Conservation (phyloP, 495 filamentous ascomycete species). For the Lasiosphaeria ovina region DNA sequence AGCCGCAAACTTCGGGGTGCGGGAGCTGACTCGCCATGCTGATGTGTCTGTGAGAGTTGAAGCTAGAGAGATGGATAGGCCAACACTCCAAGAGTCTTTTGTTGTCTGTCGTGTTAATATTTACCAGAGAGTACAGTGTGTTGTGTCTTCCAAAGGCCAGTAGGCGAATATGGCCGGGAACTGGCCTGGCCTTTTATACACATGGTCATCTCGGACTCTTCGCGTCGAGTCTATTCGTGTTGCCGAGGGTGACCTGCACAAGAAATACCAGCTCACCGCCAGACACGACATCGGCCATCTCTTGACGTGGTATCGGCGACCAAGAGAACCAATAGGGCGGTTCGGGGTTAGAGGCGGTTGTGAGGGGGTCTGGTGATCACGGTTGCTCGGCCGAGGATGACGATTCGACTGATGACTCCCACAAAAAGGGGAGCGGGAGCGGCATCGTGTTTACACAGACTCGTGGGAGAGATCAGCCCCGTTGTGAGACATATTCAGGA, state of each 20-base stretch:
- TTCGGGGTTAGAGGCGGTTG: slow-evolving; percentile 9
- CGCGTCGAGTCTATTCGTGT: not conserved
- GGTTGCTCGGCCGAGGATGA: slow-evolving; percentile 15
- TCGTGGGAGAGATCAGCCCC: not conserved
- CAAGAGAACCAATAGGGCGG: slow-evolving; percentile 19
- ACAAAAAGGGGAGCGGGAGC: slow-evolving; percentile 6
- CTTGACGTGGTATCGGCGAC: slow-evolving; percentile 6
- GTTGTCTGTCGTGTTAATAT: not conserved
- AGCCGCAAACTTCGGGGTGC: slow-evolving; percentile 3
- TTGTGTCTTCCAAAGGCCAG: not conserved
- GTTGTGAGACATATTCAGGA: slow-evolving; percentile 4
- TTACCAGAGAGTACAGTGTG: not conserved
- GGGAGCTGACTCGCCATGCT: slow-evolving; percentile 8
- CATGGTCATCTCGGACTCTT: not conserved
- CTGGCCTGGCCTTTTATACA: slow-evolving; percentile 2
- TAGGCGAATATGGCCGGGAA: not conserved
- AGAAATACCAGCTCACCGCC: slow-evolving; percentile 22
- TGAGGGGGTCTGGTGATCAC: slow-evolving; percentile 32
- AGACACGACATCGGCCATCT: slow-evolving; percentile 10
- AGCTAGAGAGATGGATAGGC: not conserved
- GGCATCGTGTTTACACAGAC: slow-evolving; percentile 15
- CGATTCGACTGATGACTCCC: slow-evolving; percentile 12
- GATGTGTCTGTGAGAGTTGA: not conserved
- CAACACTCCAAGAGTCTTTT: not conserved
- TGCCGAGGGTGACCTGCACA: slow-evolving; percentile 1